A percentile compares a stretch with the other conserved stretches of the same genome.
Evolutionary conservation across 2,329 filamentous ascomycete genomes (phyloP).

Genomic region (Rhexocercosporidium sp.): DNA sequence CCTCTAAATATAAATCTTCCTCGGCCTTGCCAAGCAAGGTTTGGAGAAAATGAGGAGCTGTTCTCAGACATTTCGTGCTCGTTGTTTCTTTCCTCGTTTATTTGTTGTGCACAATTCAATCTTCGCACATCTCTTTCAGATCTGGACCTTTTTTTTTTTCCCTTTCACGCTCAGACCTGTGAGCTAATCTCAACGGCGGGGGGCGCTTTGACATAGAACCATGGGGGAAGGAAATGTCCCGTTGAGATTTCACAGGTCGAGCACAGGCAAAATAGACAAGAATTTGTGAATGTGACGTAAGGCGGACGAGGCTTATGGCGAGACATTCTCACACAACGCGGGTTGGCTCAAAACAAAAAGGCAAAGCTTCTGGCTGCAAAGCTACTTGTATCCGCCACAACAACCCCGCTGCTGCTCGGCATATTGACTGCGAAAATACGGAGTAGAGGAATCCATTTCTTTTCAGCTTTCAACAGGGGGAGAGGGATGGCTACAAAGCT

Average conservation of each 20-base stretch:
- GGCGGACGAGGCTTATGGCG: slow-evolving; percentile 2
- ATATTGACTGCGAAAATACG: neutral
- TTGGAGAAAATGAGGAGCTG: neutral
- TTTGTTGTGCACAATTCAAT: neutral
- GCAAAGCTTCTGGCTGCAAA: neutral
- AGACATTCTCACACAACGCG: slow-evolving; percentile 20
- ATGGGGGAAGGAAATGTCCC: slow-evolving; percentile 15
- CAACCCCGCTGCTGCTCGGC: slow-evolving; percentile 1
- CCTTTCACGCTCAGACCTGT: slow-evolving; percentile 13
- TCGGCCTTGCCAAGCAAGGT: slow-evolving; percentile 4
- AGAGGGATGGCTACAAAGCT: neutral
- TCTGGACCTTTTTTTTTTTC: neutral
- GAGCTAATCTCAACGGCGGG: slow-evolving; percentile 24
- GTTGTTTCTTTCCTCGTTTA: neutral
- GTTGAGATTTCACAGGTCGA: slow-evolving; percentile 10
- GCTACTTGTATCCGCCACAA: neutral
- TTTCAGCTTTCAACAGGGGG: neutral
- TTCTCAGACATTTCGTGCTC: neutral
- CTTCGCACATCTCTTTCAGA: neutral
- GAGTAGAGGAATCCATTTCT: neutral
- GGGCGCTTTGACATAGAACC: slow-evolving; percentile 25
- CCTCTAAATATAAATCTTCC: slow-evolving; percentile 5
- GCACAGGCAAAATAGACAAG: slow-evolving; percentile 23
- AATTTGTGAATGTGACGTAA: slow-evolving; percentile 23
- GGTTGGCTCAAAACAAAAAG: neutral